A percentile compares a stretch with the other conserved stretches of the same genome.
Evolutionary conservation across 2,329 filamentous ascomycete species (phyloP).

Genomic region (Neurospora sp.): DNA sequence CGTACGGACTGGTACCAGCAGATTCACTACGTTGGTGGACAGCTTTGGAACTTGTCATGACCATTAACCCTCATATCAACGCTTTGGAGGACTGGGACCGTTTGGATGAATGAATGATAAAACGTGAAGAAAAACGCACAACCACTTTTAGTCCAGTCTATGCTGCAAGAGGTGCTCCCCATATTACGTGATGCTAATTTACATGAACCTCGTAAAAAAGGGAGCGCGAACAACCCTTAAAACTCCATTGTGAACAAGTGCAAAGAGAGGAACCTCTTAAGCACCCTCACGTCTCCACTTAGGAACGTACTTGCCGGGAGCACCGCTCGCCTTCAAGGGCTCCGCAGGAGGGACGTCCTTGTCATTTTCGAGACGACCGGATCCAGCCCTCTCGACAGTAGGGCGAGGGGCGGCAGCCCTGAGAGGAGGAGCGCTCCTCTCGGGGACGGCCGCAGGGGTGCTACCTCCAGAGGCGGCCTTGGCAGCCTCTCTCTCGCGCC

Average conservation of each 20-base stretch:
- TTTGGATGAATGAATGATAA: not conserved
- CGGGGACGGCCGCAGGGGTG: slow-evolving; percentile 7
- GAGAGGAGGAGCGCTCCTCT: slow-evolving; percentile 18
- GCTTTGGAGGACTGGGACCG: not conserved
- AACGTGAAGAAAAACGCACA: not conserved
- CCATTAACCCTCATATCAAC: not conserved
- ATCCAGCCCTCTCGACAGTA: slow-evolving; percentile 34
- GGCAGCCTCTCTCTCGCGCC: slow-evolving; percentile 51
- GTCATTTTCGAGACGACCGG: slow-evolving; percentile 32
- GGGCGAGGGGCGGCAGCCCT: slow-evolving; percentile 28
- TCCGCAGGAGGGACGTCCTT: slow-evolving; percentile 31
- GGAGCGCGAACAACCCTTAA: slow-evolving; percentile 7
- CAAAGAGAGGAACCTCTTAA: slow-evolving; percentile 2
- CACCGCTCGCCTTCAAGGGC: slow-evolving; percentile 41
- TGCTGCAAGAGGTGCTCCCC: slow-evolving; percentile 5
- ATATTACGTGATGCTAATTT: slow-evolving; percentile 16
- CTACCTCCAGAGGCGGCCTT: slow-evolving; percentile 24
- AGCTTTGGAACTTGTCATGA: not conserved
- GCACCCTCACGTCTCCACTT: slow-evolving; percentile 22
- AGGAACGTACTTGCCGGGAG: slow-evolving; percentile 51
- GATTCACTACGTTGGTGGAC: not conserved
- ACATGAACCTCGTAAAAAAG: not conserved
- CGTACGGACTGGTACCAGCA: not conserved
- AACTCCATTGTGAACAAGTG: slow-evolving; percentile 6
- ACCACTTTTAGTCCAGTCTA: not conserved